These are phyloP conservation scores for Populus hybrid DNA, from an alignment of 441 rosid genomes.

Conservation along the genomic window DNA sequence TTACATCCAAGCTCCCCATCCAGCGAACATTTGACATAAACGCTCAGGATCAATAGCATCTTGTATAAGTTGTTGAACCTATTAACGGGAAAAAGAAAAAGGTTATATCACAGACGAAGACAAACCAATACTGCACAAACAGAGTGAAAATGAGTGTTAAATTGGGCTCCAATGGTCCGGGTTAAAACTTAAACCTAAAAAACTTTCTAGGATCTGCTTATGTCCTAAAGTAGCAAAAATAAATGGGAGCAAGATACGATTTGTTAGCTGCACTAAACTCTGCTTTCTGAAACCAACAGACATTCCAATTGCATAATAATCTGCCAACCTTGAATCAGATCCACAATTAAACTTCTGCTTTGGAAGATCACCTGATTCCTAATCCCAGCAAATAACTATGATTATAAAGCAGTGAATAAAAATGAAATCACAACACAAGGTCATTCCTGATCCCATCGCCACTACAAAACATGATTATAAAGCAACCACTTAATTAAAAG, in stretches of 20 bases:
- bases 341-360: neutral
- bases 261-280: neutral
- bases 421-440: neutral
- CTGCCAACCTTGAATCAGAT: neutral
- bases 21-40: conserved; percentile 83
- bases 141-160: neutral
- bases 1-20: conserved; percentile 98
- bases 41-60: conserved; percentile 91
- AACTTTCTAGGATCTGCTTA: neutral
- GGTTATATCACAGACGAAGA: neutral
- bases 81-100: conserved; percentile 5
- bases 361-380: neutral
- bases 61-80: conserved; percentile 96
- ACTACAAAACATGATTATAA: neutral
- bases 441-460: neutral
- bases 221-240: neutral
- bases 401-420: neutral
- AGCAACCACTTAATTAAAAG: neutral
- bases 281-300: neutral
- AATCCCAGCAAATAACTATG: neutral
- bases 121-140: neutral
- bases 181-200: too few relatives aligned
- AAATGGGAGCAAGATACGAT: neutral
- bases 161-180: neutral
- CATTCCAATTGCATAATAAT: too few relatives aligned